Percentiles rank a stretch among this genome's conserved stretches.
Evolutionary conservation across 495 filamentous ascomycete species (phyloP).

Genomic region (Chlorociboria aeruginascens): DNA sequence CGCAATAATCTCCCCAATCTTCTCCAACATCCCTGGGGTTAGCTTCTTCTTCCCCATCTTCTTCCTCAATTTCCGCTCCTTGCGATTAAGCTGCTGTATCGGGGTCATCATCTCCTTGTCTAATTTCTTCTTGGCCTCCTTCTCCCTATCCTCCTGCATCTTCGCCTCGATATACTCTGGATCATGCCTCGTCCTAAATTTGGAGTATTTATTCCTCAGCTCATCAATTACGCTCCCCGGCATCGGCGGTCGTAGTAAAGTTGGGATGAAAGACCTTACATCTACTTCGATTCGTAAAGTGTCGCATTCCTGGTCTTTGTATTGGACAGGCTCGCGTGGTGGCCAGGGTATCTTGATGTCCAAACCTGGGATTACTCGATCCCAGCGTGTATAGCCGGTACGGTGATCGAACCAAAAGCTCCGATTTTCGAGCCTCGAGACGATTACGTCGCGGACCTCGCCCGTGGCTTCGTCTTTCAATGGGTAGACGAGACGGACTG

Average conservation of each 20-base stretch:
- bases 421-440: conserved; percentile 48
- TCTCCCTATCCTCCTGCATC: conserved; percentile 47
- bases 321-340: conserved; percentile 28
- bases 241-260: conserved; percentile 65
- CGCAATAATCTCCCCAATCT: conserved; percentile 54
- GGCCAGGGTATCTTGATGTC: conserved; percentile 69
- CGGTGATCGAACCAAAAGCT: conserved; percentile 28
- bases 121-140: conserved; percentile 35
- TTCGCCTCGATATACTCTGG: conserved; percentile 49
- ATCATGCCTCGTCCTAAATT: conserved; percentile 74
- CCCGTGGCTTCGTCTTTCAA: conserved; percentile 52
- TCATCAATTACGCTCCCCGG: conserved; percentile 72
- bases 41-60: conserved; percentile 27
- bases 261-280: conserved; percentile 60
- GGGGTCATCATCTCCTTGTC: conserved; percentile 26
- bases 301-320: conserved; percentile 48
- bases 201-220: conserved; percentile 72
- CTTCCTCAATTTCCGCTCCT: conserved; percentile 27
- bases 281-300: conserved; percentile 70
- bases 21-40: conserved; percentile 47
- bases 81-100: conserved; percentile 28
- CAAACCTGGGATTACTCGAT: conserved; percentile 45
- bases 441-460: conserved; percentile 54
- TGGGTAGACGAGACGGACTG: conserved; percentile 71
- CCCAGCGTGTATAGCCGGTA: conserved; percentile 20